These are phyloP conservation scores for Wallacemonas sp. DNA, from an alignment of 208 protist genomes.

Conservation along the genomic window DNA sequence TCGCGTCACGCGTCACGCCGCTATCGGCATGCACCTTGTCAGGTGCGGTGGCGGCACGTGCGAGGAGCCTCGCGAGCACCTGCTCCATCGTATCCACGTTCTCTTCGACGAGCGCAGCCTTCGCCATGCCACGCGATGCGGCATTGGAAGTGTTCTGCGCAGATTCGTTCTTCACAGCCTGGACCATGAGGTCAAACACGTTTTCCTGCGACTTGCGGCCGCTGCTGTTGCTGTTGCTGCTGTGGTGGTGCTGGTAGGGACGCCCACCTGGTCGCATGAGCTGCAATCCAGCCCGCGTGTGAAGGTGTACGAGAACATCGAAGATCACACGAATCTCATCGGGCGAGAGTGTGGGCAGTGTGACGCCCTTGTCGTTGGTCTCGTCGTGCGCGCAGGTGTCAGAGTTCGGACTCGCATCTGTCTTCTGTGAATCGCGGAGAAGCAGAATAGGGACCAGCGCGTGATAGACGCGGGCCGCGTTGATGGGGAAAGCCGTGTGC, in stretches of 20 bases:
- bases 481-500: neutral
- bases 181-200: constrained; percentile 6
- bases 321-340: neutral
- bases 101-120: neutral
- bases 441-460: neutral
- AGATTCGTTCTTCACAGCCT: neutral
- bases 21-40: too few relatives aligned
- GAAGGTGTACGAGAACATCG: neutral
- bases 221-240: neutral
- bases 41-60: neutral
- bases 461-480: constrained; percentile 2
- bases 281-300: constrained; percentile 9
- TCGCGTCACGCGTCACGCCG: too few relatives aligned
- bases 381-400: too few relatives aligned
- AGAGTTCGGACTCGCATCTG: too few relatives aligned
- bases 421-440: neutral
- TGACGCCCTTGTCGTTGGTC: too few relatives aligned
- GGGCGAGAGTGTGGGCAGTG: neutral
- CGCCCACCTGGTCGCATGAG: neutral
- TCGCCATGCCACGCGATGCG: too few relatives aligned
- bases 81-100: neutral
- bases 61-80: neutral
- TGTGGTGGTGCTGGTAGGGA: neutral
- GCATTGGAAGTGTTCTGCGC: too few relatives aligned
- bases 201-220: neutral